Conservation (phyloP, 192 early-diverging fungal species). For the Chytriomyces sp. region DNA sequence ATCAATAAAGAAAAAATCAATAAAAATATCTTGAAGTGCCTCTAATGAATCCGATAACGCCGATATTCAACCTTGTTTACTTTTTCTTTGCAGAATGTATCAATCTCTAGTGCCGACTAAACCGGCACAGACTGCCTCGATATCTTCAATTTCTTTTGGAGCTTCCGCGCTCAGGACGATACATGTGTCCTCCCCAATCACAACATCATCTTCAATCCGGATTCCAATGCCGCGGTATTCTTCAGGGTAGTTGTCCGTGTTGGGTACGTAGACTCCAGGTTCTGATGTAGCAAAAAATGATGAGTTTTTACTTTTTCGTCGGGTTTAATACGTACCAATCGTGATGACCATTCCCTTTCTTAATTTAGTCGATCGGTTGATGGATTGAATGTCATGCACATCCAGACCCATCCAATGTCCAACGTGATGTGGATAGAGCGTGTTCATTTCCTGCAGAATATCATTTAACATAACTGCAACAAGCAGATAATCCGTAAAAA, state of each 20-base stretch:
- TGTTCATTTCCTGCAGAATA: slow-evolving; percentile 65
- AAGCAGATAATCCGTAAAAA: no score
- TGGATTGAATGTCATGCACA: slow-evolving; percentile 85
- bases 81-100: neutral
- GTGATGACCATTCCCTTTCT: slow-evolving; percentile 89
- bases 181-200: slow-evolving; percentile 69
- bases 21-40: neutral
- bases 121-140: slow-evolving; percentile 47
- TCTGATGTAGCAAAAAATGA: slow-evolving; percentile 51
- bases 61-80: neutral
- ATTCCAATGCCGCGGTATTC: slow-evolving; percentile 89
- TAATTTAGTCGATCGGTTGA: slow-evolving; percentile 73
- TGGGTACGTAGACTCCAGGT: slow-evolving; percentile 91
- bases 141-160: slow-evolving; percentile 86
- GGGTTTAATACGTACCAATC: slow-evolving; percentile 55
- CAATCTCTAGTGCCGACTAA: slow-evolving; percentile 15
- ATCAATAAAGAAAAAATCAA: neutral
- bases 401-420: slow-evolving; percentile 94
- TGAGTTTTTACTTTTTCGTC: neutral
- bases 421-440: slow-evolving; percentile 92
- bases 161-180: slow-evolving; percentile 73
- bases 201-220: slow-evolving; percentile 95
- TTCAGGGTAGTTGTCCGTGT: slow-evolving; percentile 71
- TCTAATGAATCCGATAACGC: neutral
- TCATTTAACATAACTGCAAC: no score